phyloP scores from a whole-genome alignment of 345 rosid species.

The Carallia pectinifolia region DNA sequence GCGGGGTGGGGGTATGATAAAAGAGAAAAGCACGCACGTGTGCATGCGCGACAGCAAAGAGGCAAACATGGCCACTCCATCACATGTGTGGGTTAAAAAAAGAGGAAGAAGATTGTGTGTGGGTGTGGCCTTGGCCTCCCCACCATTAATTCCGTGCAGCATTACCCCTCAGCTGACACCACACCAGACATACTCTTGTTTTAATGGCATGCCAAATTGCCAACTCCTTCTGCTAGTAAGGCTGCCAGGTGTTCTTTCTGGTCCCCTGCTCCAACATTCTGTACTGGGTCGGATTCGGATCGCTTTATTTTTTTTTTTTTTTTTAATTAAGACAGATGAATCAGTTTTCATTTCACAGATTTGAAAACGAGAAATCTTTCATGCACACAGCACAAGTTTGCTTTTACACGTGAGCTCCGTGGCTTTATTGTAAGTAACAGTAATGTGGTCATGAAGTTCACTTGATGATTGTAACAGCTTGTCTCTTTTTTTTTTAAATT shows the following conservation, averaged over 20 bases:
- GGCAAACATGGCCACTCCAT: conserved; percentile 24
- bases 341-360: neutral
- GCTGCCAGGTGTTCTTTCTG: too few relatives aligned
- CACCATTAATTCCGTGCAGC: neutral
- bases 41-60: conserved; percentile 34
- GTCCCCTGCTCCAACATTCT: neutral
- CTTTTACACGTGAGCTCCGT: too few relatives aligned
- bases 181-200: too few relatives aligned
- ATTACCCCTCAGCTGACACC: too few relatives aligned
- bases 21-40: conserved; percentile 33
- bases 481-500: too few relatives aligned
- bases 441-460: too few relatives aligned
- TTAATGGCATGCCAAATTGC: neutral
- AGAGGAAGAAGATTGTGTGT: neutral
- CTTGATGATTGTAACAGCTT: too few relatives aligned
- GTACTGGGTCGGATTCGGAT: neutral
- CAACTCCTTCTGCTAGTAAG: too few relatives aligned
- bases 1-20: conserved; percentile 6
- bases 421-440: too few relatives aligned
- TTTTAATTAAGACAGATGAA: neutral
- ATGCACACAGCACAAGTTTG: too few relatives aligned
- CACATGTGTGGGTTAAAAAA: conserved; percentile 37
- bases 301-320: too few relatives aligned
- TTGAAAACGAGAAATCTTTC: too few relatives aligned
- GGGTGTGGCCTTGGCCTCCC: neutral